A percentile compares a stretch with the other conserved stretches of the same genome.
phyloP scores from a whole-genome alignment of 129 eudicot species.

The Flaveria brownii region DNA sequence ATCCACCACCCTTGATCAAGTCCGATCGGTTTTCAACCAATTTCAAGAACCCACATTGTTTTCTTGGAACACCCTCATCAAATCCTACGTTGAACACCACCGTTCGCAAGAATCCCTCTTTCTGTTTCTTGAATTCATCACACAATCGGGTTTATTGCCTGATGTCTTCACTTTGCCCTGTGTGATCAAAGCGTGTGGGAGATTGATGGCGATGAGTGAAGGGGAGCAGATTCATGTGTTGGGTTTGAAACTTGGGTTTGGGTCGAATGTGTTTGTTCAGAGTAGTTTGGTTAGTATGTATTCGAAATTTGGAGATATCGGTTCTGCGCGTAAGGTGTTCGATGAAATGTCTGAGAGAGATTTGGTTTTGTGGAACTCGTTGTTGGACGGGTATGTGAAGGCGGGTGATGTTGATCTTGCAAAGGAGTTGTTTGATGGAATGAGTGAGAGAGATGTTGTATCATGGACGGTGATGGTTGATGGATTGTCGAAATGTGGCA shows the following conservation, averaged over 20 bases:
- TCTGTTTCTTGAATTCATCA: conserved; percentile 32
- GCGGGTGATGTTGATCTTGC: conserved; percentile 34
- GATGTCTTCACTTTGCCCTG: conserved; percentile 39
- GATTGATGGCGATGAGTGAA: conserved; percentile 38
- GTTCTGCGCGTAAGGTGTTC: conserved; percentile 43
- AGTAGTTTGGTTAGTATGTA: conserved; percentile 56
- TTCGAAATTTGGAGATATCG: conserved; percentile 41
- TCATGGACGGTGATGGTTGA: conserved; percentile 52
- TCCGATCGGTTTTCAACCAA: conserved; percentile 36
- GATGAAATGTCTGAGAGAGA: conserved; percentile 40
- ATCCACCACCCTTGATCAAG: conserved; percentile 27
- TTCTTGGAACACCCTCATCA: conserved; percentile 49
- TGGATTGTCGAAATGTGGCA: conserved; percentile 42
- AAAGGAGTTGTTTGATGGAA: conserved; percentile 39
- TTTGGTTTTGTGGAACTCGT: conserved; percentile 43
- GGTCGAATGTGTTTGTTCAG: conserved; percentile 40
- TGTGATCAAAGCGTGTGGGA: conserved; percentile 48
- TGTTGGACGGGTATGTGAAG: conserved; percentile 52
- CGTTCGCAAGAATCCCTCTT: conserved; percentile 41
- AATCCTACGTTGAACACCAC: conserved; percentile 39
- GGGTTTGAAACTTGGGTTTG: conserved; percentile 42
- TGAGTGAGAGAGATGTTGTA: conserved; percentile 36
- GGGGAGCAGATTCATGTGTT: conserved; percentile 57
- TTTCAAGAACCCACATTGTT: conserved; percentile 35
- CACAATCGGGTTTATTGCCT: conserved; percentile 29